Percentiles rank a stretch among this genome's conserved stretches.
Conservation (phyloP, 768 basidiomycete species). For the Lactarius hengduanensis region DNA sequence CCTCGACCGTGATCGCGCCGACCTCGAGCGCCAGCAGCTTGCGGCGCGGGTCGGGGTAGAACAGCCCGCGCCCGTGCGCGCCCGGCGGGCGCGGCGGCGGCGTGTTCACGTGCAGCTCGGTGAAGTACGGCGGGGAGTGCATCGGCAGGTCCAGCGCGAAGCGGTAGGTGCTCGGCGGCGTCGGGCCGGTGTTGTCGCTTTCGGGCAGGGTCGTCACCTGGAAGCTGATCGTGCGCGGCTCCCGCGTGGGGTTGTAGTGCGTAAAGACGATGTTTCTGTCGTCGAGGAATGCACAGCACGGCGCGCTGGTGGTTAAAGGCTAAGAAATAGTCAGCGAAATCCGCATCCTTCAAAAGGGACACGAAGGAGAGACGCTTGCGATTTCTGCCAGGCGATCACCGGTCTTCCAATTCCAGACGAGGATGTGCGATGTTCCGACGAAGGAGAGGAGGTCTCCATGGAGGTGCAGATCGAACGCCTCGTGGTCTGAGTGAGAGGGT, state of each 20-base stretch:
- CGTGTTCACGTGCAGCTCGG: not conserved
- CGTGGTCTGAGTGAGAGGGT: not conserved
- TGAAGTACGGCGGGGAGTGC: not conserved
- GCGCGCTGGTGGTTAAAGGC: not conserved
- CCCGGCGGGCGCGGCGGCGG: not conserved
- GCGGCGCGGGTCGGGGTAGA: not conserved
- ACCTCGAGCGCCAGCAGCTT: not conserved
- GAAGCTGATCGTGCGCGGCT: not conserved
- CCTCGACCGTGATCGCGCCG: not conserved
- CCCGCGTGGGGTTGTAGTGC: not conserved
- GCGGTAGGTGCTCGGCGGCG: not conserved
- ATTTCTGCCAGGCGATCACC: not conserved
- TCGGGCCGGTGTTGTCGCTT: not conserved
- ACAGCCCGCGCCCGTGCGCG: not conserved
- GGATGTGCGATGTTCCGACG: not conserved
- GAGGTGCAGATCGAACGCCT: not conserved
- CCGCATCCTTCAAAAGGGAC: not conserved
- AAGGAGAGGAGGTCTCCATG: not conserved
- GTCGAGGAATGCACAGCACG: slow-evolving; percentile 10
- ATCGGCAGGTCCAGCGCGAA: not conserved
- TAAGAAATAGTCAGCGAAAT: not conserved
- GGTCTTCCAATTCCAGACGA: slow-evolving; percentile 16
- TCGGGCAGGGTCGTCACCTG: slow-evolving; percentile 1
- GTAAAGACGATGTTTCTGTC: not conserved
- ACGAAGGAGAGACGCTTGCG: not conserved